Base-by-base conservation (phyloP, 148 eudicot genomes). In the Camellia japonica region DNA sequence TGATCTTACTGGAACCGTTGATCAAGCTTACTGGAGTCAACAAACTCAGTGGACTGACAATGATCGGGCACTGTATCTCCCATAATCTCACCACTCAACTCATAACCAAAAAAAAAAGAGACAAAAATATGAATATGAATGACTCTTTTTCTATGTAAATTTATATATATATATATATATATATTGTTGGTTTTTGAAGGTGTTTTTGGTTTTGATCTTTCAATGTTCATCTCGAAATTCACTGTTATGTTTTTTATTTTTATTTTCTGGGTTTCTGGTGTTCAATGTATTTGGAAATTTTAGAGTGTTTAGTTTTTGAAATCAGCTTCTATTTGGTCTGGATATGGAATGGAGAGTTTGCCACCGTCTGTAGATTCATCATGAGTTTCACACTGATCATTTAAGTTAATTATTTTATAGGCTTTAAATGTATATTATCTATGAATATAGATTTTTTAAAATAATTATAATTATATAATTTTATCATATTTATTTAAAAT, bases 21-120 rank as follows among this genome's bases (percentile, higher is more conserved):
- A 85, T 85, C 85, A 85, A 68, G 46, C 79, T 6, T 85, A 85
- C 73, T 85, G 88, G 88, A 73, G 66, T 77, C 87, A 85, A 70
- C 30, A 23, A 23, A 63, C 74, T 19, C 87, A 82, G 66, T 85
- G 87, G 87, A 67, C 68, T 70, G 82, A 85, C 60, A 58, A 74
- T 7, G 85, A 77, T 67, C 62, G 82, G 42, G 6, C 79, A 41
- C 30, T 23, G 0, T 74, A 82, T 47, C 81, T 78, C 43, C 85
- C 81, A 23, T 82, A 67, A 82, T 44, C 64, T 64, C 54, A 8
- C 46, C 16, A 30, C 10, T 41, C 41, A 3, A 10, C 70, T 66
- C 70, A 2, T 7, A 6, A 0, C 30, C 30, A 46, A 69, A 0
- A 13, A 69, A 1, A 23, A 23, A 23, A 23, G 30, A 23, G 30